phyloP scores from a whole-genome alignment of 2,329 filamentous ascomycete genomes.

The Penicillium sp. region DNA sequence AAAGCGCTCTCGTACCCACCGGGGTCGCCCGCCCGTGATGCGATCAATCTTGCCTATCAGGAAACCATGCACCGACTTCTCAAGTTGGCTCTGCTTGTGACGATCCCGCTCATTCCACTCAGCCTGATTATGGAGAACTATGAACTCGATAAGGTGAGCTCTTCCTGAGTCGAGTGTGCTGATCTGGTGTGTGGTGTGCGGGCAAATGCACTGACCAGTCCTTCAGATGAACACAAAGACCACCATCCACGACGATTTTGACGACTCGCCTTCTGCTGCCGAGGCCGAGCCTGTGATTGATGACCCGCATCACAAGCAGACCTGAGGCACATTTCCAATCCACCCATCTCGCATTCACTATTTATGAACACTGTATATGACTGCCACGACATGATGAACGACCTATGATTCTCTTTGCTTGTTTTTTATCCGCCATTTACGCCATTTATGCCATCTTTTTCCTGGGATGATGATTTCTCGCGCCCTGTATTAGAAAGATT shows the following conservation, averaged over 20 bases:
- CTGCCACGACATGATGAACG: constrained; percentile 10
- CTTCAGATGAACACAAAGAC: constrained; percentile 24
- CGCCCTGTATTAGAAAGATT: too few relatives aligned
- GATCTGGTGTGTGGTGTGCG: neutral
- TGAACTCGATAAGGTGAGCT: constrained; percentile 46
- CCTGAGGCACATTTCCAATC: constrained; percentile 5
- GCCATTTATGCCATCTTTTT: neutral
- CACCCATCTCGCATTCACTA: neutral
- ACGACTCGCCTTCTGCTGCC: constrained; percentile 7
- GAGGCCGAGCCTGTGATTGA: constrained; percentile 14
- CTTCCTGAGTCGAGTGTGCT: neutral
- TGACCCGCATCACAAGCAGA: constrained; percentile 23
- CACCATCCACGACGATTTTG: constrained; percentile 9
- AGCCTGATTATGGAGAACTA: constrained; percentile 55
- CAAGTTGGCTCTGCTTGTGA: constrained; percentile 49
- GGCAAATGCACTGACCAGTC: neutral
- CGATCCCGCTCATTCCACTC: constrained; percentile 53
- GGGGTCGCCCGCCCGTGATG: constrained; percentile 52
- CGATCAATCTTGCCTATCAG: constrained; percentile 60
- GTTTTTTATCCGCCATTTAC: too few relatives aligned
- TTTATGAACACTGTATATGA: neutral
- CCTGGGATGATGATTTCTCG: neutral
- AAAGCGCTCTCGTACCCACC: constrained; percentile 53
- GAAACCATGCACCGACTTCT: constrained; percentile 58
- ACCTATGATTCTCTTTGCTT: neutral